Conservation (phyloP, 108 stramenopile species). For the Aurantiochytrium sp. region DNA sequence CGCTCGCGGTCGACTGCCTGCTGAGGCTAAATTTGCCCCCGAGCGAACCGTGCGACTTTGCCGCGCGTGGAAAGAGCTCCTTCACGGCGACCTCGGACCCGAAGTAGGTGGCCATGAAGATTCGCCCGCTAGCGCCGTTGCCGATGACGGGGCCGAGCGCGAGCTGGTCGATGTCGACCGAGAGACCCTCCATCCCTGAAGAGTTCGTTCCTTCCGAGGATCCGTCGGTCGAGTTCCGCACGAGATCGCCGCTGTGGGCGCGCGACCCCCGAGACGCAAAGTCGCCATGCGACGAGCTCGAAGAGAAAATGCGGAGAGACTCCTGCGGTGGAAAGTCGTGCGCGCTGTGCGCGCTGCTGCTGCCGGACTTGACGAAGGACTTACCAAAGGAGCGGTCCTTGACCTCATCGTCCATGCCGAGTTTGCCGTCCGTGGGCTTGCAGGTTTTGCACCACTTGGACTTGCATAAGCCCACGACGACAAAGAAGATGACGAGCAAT, state of each 20-base stretch:
- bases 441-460: no score
- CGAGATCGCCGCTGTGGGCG: background rate
- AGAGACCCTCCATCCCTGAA: background rate
- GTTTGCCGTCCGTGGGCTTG: background rate
- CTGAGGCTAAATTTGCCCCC: no score
- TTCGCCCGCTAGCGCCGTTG: background rate
- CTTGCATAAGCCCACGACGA: no score
- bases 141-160: background rate
- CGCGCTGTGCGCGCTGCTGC: background rate
- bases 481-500: no score
- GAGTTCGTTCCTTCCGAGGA: background rate
- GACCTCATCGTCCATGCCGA: background rate
- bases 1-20: background rate
- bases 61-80: slow-evolving; percentile 19
- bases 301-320: no score
- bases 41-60: no score
- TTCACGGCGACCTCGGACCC: slow-evolving; percentile 2
- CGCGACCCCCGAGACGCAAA: background rate
- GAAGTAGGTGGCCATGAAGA: background rate
- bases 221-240: background rate
- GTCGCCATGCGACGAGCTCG: background rate
- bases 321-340: no score
- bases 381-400: background rate
- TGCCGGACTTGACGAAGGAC: background rate
- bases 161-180: background rate